Base-by-base conservation (phyloP, 306 rosid species). In the Malus orientalis region DNA sequence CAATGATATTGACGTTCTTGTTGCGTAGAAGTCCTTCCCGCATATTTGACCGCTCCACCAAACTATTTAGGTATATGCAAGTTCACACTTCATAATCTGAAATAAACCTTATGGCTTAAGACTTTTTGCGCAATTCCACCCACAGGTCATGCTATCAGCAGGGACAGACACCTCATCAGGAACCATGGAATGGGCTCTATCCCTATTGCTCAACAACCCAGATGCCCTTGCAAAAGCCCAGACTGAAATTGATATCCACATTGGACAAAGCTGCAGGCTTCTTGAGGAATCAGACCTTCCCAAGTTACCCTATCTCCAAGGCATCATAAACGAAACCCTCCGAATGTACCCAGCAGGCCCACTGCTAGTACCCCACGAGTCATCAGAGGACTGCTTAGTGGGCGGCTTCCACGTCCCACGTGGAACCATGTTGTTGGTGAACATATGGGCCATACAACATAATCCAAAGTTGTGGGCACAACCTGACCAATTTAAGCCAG, bases 351-450 rank as follows among this genome's bases (percentile, higher is more conserved):
- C 88, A 10, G 64, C 79, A 5, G 81, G 53, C 4, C 86, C 88
- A 45, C 29, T 81, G 3, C 57, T 83, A 66, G 40, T 19, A 0
- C 88, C 86, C 0, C 84, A 81, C 36, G 83, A 84, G 74, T 79
- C 88, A 12, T 79, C 86, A 0, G 74, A 76, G 20, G 82, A 84
- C 6, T 84, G 88, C 58, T 42, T 7, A 0, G 79, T 84, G 8
- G 77, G 75, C 1, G 88, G 90, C 3, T 76, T 65, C 64, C 23
- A 63, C 1, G 49, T 81, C 45, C 84, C 88, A 51, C 47, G 84
- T 58, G 88, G 90, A 75, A 84, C 88, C 8, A 84, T 81, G 76
- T 14, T 86, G 18, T 36, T 74, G 20, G 86, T 86, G 33, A 86
- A 84, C 10, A 1, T 60, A 4, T 86, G 88, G 88, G 86, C 84